Evolutionary conservation across 2,329 filamentous ascomycete genomes (phyloP), one percentile per base, ranked within the genome.

Genomic region (Paramyrothecium sp.): DNA sequence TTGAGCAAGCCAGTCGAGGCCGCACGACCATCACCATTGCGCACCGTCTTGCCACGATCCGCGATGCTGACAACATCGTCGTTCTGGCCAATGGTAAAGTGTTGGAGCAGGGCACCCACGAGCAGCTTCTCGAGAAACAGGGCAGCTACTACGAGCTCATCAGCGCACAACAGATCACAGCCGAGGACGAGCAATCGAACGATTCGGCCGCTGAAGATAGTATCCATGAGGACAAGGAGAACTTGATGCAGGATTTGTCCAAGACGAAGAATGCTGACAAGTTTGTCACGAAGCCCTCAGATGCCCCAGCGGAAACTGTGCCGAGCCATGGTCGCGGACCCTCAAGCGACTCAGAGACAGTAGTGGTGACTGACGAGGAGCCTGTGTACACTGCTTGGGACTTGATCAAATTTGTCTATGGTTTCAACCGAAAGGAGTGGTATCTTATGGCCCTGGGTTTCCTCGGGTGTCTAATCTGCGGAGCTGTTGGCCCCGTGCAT

Each of bases 11-110:
- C 1, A 81, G 81, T 0, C 68, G 74, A 38, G 77, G 78, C 20
- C 75, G 84, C 12, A 88, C 85, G 0, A 87, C 83, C 0, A 82
- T 89, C 49, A 76, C 83, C 7, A 84, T 88, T 55, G 84, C 85
- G 0, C 82, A 85, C 66, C 73, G 84, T 2, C 72, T 87, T 0
- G 83, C 81, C 0, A 87, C 84, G 0, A 82, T 87, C 60, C 80
- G 78, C 60, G 77, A 84, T 55, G 87, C 87, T 0, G 83, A 89
- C 63, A 81, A 83, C 57, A 89, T 90, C 56, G 74, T 89, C 20
- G 86, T 89, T 12, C 76, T 89, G 64, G 76, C 81, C 13, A 74
- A 81, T 56, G 87, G 87, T 0, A 68, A 76, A 53, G 78, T 86
- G 7, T 73, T 86, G 11, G 87, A 89, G 67, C 76, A 85, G 64